Evolutionary conservation across 177 flowering plant genomes (phyloP).

Genomic region (Vitis hybrid): DNA sequence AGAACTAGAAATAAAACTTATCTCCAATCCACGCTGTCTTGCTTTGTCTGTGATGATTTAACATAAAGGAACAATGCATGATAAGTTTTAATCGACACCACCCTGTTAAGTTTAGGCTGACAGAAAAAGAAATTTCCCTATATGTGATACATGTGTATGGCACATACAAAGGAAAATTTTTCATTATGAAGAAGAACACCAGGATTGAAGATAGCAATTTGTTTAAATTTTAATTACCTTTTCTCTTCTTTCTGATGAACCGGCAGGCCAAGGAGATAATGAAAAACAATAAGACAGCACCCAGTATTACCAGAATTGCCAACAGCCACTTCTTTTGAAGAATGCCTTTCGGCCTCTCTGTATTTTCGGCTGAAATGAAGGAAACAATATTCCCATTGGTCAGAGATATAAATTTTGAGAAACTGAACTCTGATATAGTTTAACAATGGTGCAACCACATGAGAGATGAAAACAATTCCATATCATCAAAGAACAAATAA

Average conservation of each 20-base stretch:
- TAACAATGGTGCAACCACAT: no score
- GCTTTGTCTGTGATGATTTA: not conserved
- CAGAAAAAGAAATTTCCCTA: no score
- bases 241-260: constrained; percentile 8
- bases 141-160: no score
- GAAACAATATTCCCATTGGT: not conserved
- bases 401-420: no score
- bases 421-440: no score
- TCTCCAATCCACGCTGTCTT: not conserved
- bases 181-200: not conserved
- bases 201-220: no score
- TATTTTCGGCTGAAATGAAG: constrained; percentile 14
- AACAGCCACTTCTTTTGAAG: constrained; percentile 5
- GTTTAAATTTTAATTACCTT: constrained; percentile 4
- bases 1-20: not conserved
- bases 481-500: no score
- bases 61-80: no score
- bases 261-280: not conserved
- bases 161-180: not conserved
- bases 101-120: no score
- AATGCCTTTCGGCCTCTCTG: not conserved
- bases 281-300: not conserved
- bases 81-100: no score
- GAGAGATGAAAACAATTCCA: no score
- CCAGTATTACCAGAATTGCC: constrained; percentile 2